Percentiles rank a stretch among this genome's conserved stretches.
Conservation (phyloP, 2,329 filamentous ascomycete genomes). For the Hypoxylon sp. region DNA sequence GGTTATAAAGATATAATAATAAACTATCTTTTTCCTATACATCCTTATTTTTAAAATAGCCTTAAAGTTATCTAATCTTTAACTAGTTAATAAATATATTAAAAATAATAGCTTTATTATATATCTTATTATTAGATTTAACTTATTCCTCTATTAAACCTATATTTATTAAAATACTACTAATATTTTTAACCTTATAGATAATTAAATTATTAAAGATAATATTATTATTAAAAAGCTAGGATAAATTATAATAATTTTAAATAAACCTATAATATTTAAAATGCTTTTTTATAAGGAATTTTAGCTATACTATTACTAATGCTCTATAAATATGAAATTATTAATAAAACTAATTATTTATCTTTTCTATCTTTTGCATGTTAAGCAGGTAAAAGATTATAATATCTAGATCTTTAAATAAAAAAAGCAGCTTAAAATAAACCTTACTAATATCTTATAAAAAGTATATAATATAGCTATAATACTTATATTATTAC, state of each 20-base stretch:
- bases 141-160: neutral
- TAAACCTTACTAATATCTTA: neutral
- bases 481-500: neutral
- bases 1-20: neutral
- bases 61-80: neutral
- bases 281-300: neutral
- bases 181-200: neutral
- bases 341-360: neutral
- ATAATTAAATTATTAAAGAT: constrained; percentile 1
- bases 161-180: neutral
- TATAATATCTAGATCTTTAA: constrained; percentile 2
- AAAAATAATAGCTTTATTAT: neutral
- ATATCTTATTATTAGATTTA: neutral
- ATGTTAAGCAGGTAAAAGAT: neutral
- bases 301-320: neutral
- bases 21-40: neutral
- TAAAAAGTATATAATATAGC: constrained; percentile 1
- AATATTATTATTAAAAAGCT: neutral
- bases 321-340: neutral
- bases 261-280: neutral
- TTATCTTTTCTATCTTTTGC: neutral
- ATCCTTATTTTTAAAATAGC: no score
- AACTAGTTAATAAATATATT: neutral
- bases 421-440: neutral
- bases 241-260: neutral